Evolutionary conservation across 306 rosid genomes (phyloP).

Genomic region (Hippophae rhamnoides): DNA sequence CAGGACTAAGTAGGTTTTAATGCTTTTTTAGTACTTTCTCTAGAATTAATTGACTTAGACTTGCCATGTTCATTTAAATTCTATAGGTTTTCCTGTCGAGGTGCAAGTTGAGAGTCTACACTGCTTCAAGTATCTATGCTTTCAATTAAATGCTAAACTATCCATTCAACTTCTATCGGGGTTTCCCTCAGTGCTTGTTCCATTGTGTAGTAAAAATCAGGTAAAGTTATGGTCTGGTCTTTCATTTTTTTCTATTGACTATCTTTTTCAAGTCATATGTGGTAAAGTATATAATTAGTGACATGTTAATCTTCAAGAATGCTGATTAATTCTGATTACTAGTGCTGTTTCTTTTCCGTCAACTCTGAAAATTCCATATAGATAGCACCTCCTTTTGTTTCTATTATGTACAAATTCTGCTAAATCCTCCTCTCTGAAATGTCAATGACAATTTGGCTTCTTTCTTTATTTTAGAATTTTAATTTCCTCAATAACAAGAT

Average conservation of each 20-base stretch:
- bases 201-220: conserved; percentile 59
- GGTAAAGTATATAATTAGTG: conserved; percentile 4
- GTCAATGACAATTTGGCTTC: too few relatives aligned
- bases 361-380: too few relatives aligned
- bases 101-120: conserved; percentile 81
- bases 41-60: background rate
- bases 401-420: too few relatives aligned
- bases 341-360: too few relatives aligned
- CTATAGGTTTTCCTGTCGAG: conserved; percentile 62
- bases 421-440: too few relatives aligned
- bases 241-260: conserved; percentile 5
- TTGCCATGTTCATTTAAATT: conserved; percentile 15
- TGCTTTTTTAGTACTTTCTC: too few relatives aligned
- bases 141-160: conserved; percentile 45
- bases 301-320: conserved; percentile 1
- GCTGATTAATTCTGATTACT: background rate
- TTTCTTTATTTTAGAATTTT: too few relatives aligned
- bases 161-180: conserved; percentile 52
- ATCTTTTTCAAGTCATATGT: conserved; percentile 6
- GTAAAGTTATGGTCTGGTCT: conserved; percentile 18
- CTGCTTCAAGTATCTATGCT: conserved; percentile 59
- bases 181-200: conserved; percentile 76
- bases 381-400: too few relatives aligned
- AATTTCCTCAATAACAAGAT: too few relatives aligned
- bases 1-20: too few relatives aligned